Base-by-base conservation (phyloP, 768 basidiomycete species). In the Amanita rubescens region DNA sequence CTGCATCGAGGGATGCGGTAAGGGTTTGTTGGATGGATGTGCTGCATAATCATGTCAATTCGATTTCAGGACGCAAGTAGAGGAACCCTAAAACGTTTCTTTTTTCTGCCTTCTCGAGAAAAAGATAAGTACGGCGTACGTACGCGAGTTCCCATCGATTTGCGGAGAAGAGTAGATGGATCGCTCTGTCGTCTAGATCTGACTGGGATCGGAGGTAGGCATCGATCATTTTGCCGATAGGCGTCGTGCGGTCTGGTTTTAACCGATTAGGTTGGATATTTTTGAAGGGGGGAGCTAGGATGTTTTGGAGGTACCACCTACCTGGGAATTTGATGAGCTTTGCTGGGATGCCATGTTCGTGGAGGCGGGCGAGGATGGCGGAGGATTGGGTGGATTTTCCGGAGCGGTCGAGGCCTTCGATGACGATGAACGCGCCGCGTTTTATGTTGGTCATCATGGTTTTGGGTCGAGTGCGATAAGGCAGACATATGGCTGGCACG, bases 81-180 rank as follows among this genome's bases (percentile, higher is more conserved):
- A 19, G 20, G 33, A 30, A 34, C 24, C 34, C 33, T 35, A 14
- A 14, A 15, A 15, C 19, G 17, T 24, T 19, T 9, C 2, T 24
- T 48, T 34, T 20, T 48, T 47, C 17, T 17, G 43, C 8, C 9
- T n/a, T 15, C n/a, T 30, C 10, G 14, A 15, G 12, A 11, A 5
- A 32, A 22, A 14, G 10, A 15, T 10, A 19, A n/a, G 20, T 19
- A 37, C 33, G 15, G 25, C 20, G 20, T 25, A 73, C 81, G 51
- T 63, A 95, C 90, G 87, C 85, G 57, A 87, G 80, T 65, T 98
- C 94, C 96, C 96, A 98, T 33, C 95, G 80, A 65, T 99, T 99
- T 2, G 94, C 96, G 41, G 92, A 86, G 75, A 99, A 98, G 53
- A 99, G 79, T 3, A 97, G 81, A 65, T 98, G 95, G 46, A 98